Evolutionary conservation across 139 green algal genomes (phyloP), one percentile per base, ranked within the genome.

Genomic region (Closterium sp.): DNA sequence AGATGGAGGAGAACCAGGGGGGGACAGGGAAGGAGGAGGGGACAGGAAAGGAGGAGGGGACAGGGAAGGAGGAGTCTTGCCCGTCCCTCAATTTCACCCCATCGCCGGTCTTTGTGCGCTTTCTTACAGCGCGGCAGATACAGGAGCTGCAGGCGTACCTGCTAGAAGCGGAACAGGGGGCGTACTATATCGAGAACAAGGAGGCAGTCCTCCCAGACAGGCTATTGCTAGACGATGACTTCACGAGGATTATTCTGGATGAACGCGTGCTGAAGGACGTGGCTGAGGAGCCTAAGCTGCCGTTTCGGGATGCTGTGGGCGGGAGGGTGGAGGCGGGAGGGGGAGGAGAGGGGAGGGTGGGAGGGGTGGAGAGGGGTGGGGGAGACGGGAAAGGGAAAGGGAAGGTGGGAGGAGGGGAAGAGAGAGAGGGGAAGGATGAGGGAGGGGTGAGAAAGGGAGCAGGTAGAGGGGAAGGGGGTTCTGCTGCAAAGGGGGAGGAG

Each of bases 191-290:
- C 55, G 55, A 76, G 55, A 76, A 76, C 55, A 76, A 91, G n/a
- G 88, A 88, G 30, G 88, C 89, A 8, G 84, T 91, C 7, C 85
- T 91, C 32, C 88, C 85, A 0, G 88, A 91, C 88, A 33, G 88
- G 7, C 34, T 91, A 23, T 33, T 91, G 36, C 25, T 91, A 28
- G 84, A 91, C 9, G 88, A 91, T 7, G 88, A 91, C 12, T 91
- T 88, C 84, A 91, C 34, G 28, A 31, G 30, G 4, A 31, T 91
- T 25, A n/a, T 88, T 12, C 7, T 91, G 3, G 88, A 91, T 3
- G 88, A 91, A 25, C 88, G 88, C 25, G 84, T 91, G 5, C 30
- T 90, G 66, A 90, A 90, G 66, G 87, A 90, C 4, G 87, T 90
- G 0, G 21, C 31, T 1, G 83, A 33, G 5, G 83, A 33, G 83